Evolutionary conservation across 2,329 filamentous ascomycete species (phyloP).

Genomic region (Coniochaeta ligniaria): DNA sequence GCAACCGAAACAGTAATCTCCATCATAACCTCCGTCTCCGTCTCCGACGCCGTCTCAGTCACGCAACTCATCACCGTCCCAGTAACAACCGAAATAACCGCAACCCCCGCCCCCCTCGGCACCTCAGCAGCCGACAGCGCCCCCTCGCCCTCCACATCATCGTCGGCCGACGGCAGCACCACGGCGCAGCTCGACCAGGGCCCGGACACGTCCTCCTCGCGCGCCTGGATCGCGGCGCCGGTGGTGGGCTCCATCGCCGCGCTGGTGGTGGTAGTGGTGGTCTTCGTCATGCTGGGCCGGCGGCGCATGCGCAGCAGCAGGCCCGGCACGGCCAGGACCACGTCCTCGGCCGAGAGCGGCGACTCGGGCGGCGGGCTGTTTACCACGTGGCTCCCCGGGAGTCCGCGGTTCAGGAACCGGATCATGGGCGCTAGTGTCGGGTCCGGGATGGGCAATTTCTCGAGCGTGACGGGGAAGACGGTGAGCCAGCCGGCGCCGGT

Average conservation of each 20-base stretch:
- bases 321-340: neutral
- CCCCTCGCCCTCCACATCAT: neutral
- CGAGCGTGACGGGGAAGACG: constrained; percentile 8
- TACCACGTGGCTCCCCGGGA: constrained; percentile 9
- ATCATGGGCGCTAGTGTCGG: neutral
- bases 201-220: neutral
- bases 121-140: neutral
- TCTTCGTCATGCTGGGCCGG: constrained; percentile 22
- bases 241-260: constrained; percentile 24
- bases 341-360: neutral
- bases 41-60: constrained; percentile 1
- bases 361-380: constrained; percentile 3
- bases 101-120: neutral
- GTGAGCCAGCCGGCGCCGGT: neutral
- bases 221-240: constrained; percentile 26
- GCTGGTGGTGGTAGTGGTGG: constrained; percentile 20
- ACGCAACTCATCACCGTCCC: constrained; percentile 11
- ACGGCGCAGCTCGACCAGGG: neutral
- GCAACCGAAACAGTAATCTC: constrained; percentile 1
- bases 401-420: constrained; percentile 2
- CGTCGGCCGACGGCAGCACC: neutral
- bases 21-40: constrained; percentile 1
- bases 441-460: constrained; percentile 13
- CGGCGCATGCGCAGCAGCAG: constrained; percentile 10
- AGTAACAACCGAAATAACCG: neutral